These are phyloP conservation scores for Carpinus fangiana DNA, from an alignment of 306 rosid species.

Conservation along the genomic window DNA sequence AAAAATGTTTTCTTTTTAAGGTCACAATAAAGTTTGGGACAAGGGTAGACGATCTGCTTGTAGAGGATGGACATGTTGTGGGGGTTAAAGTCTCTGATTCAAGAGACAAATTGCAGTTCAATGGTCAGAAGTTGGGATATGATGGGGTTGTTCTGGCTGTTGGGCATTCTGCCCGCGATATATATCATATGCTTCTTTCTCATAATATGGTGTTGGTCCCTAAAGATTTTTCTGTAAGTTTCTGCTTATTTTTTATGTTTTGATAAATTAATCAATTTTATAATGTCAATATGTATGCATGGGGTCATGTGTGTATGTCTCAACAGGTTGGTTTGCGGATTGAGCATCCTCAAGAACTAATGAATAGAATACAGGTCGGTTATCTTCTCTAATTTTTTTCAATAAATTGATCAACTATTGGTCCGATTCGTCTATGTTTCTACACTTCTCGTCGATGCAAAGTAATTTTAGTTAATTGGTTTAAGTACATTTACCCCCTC, in stretches of 20 bases:
- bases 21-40: slow-evolving; percentile 88
- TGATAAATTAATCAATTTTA: slow-evolving; percentile 16
- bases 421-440: not conserved
- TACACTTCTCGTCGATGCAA: not conserved
- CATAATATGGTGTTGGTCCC: slow-evolving; percentile 75
- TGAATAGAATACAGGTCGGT: slow-evolving; percentile 85
- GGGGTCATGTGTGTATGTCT: slow-evolving; percentile 19
- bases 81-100: slow-evolving; percentile 81
- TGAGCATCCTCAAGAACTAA: slow-evolving; percentile 93
- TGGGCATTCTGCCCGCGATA: slow-evolving; percentile 98
- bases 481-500: too few species aligned
- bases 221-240: slow-evolving; percentile 90
- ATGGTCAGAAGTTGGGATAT: slow-evolving; percentile 58
- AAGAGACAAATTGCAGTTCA: slow-evolving; percentile 45
- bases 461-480: not conserved
- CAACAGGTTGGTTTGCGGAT: slow-evolving; percentile 90
- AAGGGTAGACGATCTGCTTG: slow-evolving; percentile 80
- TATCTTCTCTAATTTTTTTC: slow-evolving; percentile 12
- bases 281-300: not conserved
- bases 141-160: slow-evolving; percentile 92
- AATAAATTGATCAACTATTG: slow-evolving; percentile 14
- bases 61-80: slow-evolving; percentile 53
- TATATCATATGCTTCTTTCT: slow-evolving; percentile 77
- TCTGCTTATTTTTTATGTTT: slow-evolving; percentile 19
- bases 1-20: slow-evolving; percentile 38